Evolutionary conservation across 163 green algal genomes (phyloP).

Genomic region (Volvox carteri): DNA sequence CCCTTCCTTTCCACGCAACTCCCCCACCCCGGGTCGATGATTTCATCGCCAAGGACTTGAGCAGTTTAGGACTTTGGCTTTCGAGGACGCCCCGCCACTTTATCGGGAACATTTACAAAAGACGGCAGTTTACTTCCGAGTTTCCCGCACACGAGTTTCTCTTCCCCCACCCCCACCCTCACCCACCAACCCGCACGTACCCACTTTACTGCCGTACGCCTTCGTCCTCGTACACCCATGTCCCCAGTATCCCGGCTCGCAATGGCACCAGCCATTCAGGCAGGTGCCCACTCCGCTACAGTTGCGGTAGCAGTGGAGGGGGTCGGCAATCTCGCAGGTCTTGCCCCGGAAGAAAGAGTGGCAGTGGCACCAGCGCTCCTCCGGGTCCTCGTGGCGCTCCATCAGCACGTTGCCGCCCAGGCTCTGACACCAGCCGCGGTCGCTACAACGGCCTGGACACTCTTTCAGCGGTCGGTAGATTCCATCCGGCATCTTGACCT

Average conservation of each 20-base stretch:
- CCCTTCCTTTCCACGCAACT: no score
- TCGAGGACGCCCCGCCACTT: no score
- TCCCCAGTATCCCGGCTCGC: constrained; percentile 57
- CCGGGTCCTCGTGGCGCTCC: neutral
- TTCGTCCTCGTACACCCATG: constrained; percentile 54
- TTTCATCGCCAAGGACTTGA: no score
- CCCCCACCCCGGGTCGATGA: no score
- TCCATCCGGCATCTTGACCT: constrained; percentile 10
- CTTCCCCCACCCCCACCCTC: neutral
- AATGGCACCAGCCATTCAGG: constrained; percentile 61
- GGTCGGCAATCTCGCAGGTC: constrained; percentile 15
- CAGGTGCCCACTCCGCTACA: constrained; percentile 55
- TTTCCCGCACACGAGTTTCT: neutral
- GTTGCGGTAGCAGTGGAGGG: constrained; percentile 52
- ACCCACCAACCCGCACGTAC: constrained; percentile 5
- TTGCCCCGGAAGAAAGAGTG: constrained; percentile 29
- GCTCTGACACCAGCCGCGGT: constrained; percentile 46
- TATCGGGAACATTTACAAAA: no score
- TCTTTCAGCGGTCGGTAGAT: constrained; percentile 14
- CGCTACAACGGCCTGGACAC: constrained; percentile 41
- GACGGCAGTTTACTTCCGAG: no score
- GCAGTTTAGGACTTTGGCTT: no score
- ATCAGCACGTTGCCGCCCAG: neutral
- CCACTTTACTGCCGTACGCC: constrained; percentile 44
- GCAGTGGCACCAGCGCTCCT: constrained; percentile 41